Percentiles rank a stretch among this genome's conserved stretches.
Evolutionary conservation across 2,329 filamentous ascomycete species (phyloP).

Genomic region (Alternaria triticimaculans): DNA sequence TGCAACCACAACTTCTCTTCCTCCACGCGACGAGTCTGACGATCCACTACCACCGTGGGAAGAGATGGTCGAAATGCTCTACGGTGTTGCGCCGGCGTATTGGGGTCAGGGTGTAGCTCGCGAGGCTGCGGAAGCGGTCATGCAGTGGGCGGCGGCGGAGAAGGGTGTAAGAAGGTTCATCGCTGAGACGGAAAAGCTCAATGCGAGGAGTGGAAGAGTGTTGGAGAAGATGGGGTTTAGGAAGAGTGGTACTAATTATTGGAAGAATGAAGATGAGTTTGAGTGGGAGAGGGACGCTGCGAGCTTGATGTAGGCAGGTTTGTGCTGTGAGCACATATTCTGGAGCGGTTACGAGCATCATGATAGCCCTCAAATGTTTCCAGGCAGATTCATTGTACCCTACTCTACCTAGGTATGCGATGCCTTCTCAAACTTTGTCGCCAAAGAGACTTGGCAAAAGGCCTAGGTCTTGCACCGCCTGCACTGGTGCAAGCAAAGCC

Average conservation of each 20-base stretch:
- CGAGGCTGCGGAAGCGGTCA: conserved; percentile 24
- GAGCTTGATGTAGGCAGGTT: not conserved
- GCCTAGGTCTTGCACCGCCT: too few relatives aligned
- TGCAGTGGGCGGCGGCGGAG: conserved; percentile 21
- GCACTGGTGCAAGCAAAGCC: too few relatives aligned
- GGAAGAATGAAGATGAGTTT: conserved; percentile 21
- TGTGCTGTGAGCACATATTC: not conserved
- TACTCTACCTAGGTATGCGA: too few relatives aligned
- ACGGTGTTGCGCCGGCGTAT: conserved; percentile 16
- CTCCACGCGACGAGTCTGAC: conserved; percentile 5
- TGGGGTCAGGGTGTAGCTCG: conserved; percentile 26
- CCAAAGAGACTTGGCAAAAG: too few relatives aligned
- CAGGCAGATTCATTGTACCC: not conserved
- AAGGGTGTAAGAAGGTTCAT: conserved; percentile 20
- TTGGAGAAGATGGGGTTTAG: conserved; percentile 35
- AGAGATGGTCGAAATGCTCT: conserved; percentile 27
- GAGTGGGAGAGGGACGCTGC: conserved; percentile 18
- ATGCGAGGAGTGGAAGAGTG: conserved; percentile 30
- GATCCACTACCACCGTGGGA: conserved; percentile 20
- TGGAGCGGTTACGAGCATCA: not conserved
- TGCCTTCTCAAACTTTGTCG: too few relatives aligned
- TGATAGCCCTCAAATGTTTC: not conserved
- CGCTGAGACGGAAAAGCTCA: conserved; percentile 32
- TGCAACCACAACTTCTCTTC: conserved; percentile 25
- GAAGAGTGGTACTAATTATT: conserved; percentile 18